Evolutionary conservation across 202 grass and related monocot genomes (phyloP).

Genomic region (Setaria viridis): DNA sequence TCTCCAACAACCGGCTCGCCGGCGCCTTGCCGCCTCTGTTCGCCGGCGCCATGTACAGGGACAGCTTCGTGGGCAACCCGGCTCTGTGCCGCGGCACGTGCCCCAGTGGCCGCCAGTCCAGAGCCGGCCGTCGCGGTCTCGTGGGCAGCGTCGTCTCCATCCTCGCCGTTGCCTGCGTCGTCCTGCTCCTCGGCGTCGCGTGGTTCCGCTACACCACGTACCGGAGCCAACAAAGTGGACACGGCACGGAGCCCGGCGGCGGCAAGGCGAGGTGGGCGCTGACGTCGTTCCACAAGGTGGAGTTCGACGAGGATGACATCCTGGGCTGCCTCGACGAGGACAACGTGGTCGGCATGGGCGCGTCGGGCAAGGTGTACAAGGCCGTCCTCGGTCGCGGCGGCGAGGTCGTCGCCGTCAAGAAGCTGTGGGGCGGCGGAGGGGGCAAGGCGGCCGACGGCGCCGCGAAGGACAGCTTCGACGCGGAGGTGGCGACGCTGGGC

Average conservation of each 20-base stretch:
- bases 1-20: constrained; percentile 73
- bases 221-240: constrained; percentile 8
- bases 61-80: constrained; percentile 70
- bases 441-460: constrained; percentile 8
- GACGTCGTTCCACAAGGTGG: constrained; percentile 73
- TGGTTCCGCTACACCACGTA: constrained; percentile 49
- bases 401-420: constrained; percentile 62
- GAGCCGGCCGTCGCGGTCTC: constrained; percentile 3
- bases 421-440: constrained; percentile 36
- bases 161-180: constrained; percentile 34
- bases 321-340: constrained; percentile 65
- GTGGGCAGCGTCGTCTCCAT: constrained; percentile 34
- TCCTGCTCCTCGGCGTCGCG: constrained; percentile 51
- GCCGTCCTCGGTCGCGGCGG: constrained; percentile 43
- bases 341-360: constrained; percentile 77
- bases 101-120: background rate
- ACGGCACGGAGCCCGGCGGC: background rate
- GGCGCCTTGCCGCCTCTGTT: constrained; percentile 66
- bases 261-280: constrained; percentile 59
- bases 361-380: constrained; percentile 78
- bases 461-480: constrained; percentile 55
- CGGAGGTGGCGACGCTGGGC: constrained; percentile 76
- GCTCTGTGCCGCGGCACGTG: constrained; percentile 53
- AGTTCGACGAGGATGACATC: constrained; percentile 66
- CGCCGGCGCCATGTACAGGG: constrained; percentile 38